Conservation (phyloP, 2,329 filamentous ascomycete species). For the Xylaria sp. region DNA sequence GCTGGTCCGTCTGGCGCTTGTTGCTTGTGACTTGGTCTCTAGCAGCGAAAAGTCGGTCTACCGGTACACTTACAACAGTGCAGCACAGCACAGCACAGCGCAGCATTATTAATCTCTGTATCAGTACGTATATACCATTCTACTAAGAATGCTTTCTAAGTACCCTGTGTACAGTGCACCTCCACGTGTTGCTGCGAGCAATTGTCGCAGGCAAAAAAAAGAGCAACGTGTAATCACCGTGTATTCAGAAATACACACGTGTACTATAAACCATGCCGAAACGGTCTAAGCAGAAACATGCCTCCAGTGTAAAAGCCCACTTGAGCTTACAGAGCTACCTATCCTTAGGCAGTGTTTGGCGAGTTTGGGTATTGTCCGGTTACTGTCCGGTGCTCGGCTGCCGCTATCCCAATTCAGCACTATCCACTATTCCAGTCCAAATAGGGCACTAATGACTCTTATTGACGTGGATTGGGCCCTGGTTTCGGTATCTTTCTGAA, state of each 20-base stretch:
- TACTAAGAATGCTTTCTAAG: neutral
- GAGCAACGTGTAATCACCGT: conserved; percentile 14
- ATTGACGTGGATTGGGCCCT: conserved; percentile 5
- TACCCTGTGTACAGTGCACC: neutral
- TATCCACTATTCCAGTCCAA: neutral
- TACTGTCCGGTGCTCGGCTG: conserved; percentile 9
- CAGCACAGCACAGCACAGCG: neutral
- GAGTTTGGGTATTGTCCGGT: too few relatives aligned
- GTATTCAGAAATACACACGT: conserved; percentile 6
- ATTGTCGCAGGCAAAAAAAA: conserved; percentile 14
- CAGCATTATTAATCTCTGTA: too few relatives aligned
- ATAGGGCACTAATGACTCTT: conserved; percentile 30
- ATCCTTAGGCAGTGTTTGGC: too few relatives aligned
- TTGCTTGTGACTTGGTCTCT: conserved; percentile 15
- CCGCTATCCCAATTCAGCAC: neutral
- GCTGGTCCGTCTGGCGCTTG: conserved; percentile 26
- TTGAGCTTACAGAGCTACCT: conserved; percentile 6
- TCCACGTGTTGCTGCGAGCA: conserved; percentile 12
- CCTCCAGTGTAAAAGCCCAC: neutral
- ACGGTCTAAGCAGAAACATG: neutral
- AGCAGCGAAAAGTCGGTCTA: conserved; percentile 36
- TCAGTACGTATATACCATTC: too few relatives aligned
- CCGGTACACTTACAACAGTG: neutral
- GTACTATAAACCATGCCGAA: conserved; percentile 10
- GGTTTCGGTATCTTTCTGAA: neutral